Evolutionary conservation across 163 green algal genomes (phyloP), one percentile per base, ranked within the genome.

Genomic region (Volvox carteri): DNA sequence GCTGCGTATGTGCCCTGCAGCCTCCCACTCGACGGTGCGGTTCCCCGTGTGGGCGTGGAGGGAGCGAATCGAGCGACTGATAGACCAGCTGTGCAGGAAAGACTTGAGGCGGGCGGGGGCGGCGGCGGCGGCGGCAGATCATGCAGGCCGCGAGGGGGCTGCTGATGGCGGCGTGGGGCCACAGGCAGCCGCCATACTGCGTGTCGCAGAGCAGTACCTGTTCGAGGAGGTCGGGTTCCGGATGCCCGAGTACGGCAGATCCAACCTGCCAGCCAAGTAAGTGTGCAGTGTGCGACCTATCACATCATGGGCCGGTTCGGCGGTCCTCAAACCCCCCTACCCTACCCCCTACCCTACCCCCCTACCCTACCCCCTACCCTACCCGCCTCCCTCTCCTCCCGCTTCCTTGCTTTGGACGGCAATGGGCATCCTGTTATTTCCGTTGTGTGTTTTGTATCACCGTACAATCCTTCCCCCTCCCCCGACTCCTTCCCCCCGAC

Each of bases 31-130:
- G 68, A 93, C 90, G 5, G 93, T 95, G 30, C 58, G 70, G 1
- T 95, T 95, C 52, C 93, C 93, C 1, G 90, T 95, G 37, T 79
- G 90, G 9, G 68, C 92, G 18, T 95, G 91, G 68, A 52, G 94
- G 35, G 41, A 62, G 0, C 85, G 93, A 37, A 93, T 95, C n/a
- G 50, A 87, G 12, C 80, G 48, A 2, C 74, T 94, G 14, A 60
- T 78, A 14, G 79, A 86, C 30, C 42, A 78, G 79, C 25, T 86
- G 4, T 76, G 58, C 16, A 72, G 52, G 33, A 46, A 11, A 2
- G 14, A 86, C 78, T 18, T 86, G 39, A 56, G 50, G 0, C 33
- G 78, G 12, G 85, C 73, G 12, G 65, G 46, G n/a, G 85, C 84
- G 28, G 89, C 84, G 44, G 25, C 54, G 39, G 78, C 56, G 39